Percentiles rank a stretch among this genome's conserved stretches.
Conservation (phyloP, 2,329 filamentous ascomycete species). For the Chaetothyriales sp. region DNA sequence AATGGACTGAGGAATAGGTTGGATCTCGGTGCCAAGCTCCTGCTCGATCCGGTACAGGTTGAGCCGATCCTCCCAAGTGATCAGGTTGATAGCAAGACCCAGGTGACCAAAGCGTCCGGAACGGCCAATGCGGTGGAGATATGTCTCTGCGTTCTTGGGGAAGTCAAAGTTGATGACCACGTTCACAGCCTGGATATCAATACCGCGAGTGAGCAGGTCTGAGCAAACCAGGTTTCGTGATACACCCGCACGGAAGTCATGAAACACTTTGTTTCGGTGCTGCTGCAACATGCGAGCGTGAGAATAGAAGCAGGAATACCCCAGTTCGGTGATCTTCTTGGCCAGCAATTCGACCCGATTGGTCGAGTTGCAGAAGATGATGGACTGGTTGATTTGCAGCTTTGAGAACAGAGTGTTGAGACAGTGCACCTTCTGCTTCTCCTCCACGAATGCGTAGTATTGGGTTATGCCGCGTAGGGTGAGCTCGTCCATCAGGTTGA, state of each 20-base stretch:
- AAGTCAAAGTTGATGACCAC: constrained; percentile 99
- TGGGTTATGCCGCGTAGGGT: constrained; percentile 96
- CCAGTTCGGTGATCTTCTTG: constrained; percentile 98
- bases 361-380: constrained; percentile 99
- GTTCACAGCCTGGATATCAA: constrained; percentile 98
- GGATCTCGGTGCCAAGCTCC: constrained; percentile 91
- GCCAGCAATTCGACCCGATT: constrained; percentile 94
- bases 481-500: constrained; percentile 98
- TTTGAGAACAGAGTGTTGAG: constrained; percentile 98
- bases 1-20: constrained; percentile 83
- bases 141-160: constrained; percentile 97
- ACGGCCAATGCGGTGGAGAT: constrained; percentile 93
- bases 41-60: constrained; percentile 98
- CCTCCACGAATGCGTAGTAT: constrained; percentile 98
- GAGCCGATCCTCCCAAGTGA: constrained; percentile 98
- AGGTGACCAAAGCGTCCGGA: constrained; percentile 94
- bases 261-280: constrained; percentile 94
- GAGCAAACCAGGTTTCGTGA: constrained; percentile 98
- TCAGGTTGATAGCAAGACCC: constrained; percentile 94
- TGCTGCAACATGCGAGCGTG: constrained; percentile 97
- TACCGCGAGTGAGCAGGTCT: constrained; percentile 91
- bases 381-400: constrained; percentile 98
- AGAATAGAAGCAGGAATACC: constrained; percentile 98
- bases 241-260: constrained; percentile 95
- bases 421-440: constrained; percentile 98